Percentiles rank a stretch among this genome's conserved stretches.
Evolutionary conservation across 768 basidiomycete genomes (phyloP).

Genomic region (Flagelloscypha sp.): DNA sequence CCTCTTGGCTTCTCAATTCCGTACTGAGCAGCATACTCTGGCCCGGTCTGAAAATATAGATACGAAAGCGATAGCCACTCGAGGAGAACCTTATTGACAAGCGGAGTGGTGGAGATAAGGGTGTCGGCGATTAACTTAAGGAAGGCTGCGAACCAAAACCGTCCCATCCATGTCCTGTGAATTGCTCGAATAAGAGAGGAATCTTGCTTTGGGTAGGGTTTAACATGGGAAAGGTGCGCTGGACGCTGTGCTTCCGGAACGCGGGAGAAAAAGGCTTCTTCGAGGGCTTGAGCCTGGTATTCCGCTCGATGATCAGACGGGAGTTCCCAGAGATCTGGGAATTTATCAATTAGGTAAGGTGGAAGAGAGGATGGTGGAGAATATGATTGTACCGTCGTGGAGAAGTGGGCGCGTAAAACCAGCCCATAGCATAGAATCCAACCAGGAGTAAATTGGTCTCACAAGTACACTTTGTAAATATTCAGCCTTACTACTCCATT

Average conservation of each 20-base stretch:
- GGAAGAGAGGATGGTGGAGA: too few species aligned
- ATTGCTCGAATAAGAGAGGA: conserved; percentile 43
- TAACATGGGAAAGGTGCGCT: too few species aligned
- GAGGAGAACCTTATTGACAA: conserved; percentile 50
- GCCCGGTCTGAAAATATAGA: conserved; percentile 26
- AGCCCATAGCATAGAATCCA: too few species aligned
- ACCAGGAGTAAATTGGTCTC: too few species aligned
- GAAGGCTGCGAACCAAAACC: conserved; percentile 40
- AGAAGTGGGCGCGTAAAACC: too few species aligned
- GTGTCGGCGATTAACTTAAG: conserved; percentile 42
- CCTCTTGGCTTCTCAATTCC: conserved; percentile 32
- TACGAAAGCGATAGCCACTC: conserved; percentile 49
- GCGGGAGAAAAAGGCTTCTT: conserved; percentile 38
- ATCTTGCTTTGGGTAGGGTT: conserved; percentile 38
- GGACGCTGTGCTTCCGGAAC: conserved; percentile 44
- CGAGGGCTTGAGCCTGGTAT: conserved; percentile 31
- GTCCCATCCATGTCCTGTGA: conserved; percentile 34
- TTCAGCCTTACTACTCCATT: too few species aligned
- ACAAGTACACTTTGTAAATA: too few species aligned
- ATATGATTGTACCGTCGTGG: too few species aligned
- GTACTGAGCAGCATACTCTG: conserved; percentile 26
- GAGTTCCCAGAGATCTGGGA: conserved; percentile 48
- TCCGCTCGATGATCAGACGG: conserved; percentile 29
- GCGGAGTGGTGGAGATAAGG: conserved; percentile 44
- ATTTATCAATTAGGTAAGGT: too few species aligned